These are phyloP conservation scores for Cercospora sojina DNA, from an alignment of 2,329 filamentous ascomycete genomes.

Conservation along the genomic window DNA sequence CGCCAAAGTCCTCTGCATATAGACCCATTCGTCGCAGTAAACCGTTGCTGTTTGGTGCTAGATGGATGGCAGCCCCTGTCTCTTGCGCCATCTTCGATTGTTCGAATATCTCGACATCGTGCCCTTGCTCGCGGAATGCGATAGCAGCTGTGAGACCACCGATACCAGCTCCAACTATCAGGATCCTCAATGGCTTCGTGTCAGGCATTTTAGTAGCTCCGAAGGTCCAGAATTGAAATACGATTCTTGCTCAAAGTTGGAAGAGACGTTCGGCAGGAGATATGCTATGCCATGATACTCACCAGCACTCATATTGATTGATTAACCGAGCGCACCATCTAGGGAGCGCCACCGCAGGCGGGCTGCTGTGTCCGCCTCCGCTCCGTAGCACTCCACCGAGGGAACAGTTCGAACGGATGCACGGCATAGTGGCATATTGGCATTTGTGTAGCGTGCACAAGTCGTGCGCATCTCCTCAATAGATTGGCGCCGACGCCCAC, in stretches of 20 bases:
- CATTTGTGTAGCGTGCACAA: background rate
- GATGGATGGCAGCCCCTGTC: slow-evolving; percentile 61
- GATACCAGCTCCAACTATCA: background rate
- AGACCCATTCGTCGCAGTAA: slow-evolving; percentile 44
- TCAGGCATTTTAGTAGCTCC: background rate
- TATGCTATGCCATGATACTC: background rate
- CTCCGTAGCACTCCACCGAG: background rate
- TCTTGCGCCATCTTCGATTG: slow-evolving; percentile 40
- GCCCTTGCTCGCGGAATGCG: slow-evolving; percentile 3
- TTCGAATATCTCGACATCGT: slow-evolving; percentile 8
- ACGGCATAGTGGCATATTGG: background rate
- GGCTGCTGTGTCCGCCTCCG: background rate
- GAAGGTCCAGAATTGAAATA: background rate
- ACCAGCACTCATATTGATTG: background rate
- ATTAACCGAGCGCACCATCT: background rate
- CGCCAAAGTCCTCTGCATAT: slow-evolving; percentile 28
- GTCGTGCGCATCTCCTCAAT: background rate
- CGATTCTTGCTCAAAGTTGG: background rate
- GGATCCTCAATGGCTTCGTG: background rate
- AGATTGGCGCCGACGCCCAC: background rate
- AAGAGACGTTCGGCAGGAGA: background rate
- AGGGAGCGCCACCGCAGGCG: background rate
- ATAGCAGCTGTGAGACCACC: slow-evolving; percentile 9
- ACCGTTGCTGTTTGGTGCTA: slow-evolving; percentile 61
- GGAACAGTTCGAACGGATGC: background rate